Conservation (phyloP, 805 yeast genomes). For the Saccharomycopsis fodiens region DNA sequence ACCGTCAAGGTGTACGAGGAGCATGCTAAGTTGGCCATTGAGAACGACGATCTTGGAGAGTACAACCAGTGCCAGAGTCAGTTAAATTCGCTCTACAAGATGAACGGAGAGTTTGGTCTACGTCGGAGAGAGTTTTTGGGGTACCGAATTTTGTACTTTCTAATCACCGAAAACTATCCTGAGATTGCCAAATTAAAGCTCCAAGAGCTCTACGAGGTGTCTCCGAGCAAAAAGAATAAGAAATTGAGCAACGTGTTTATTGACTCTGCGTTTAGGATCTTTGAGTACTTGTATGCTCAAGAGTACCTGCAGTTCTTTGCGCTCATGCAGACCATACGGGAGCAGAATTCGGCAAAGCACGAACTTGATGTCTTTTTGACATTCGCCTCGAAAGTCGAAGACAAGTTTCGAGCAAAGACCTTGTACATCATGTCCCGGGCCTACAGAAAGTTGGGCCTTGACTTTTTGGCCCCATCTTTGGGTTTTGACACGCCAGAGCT, state of each 20-base stretch:
- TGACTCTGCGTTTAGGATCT: constrained; percentile 31
- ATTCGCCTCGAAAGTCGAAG: constrained; percentile 46
- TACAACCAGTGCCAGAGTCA: constrained; percentile 92
- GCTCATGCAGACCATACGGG: constrained; percentile 32
- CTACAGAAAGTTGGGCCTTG: constrained; percentile 40
- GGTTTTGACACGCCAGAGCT: constrained; percentile 34
- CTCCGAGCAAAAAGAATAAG: constrained; percentile 4
- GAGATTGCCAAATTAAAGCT: constrained; percentile 42
- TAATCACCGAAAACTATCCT: constrained; percentile 60
- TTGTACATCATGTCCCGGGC: constrained; percentile 48
- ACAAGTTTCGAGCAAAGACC: constrained; percentile 50
- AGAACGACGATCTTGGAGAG: constrained; percentile 82
- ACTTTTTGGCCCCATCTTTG: constrained; percentile 33
- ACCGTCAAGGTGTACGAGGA: constrained; percentile 75
- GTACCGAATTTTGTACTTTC: constrained; percentile 65
- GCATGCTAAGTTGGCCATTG: constrained; percentile 82
- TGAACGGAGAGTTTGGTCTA: constrained; percentile 28
- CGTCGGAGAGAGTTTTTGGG: constrained; percentile 58
- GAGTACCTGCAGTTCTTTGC: constrained; percentile 50
- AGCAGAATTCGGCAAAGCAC: constrained; percentile 24
- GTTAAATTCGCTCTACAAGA: constrained; percentile 53
- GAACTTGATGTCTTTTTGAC: constrained; percentile 21
- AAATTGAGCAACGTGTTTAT: constrained; percentile 21
- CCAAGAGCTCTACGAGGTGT: constrained; percentile 14
- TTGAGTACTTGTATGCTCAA: constrained; percentile 29